Conservation (phyloP, 331 rosid genomes). For the Cydonia oblonga region DNA sequence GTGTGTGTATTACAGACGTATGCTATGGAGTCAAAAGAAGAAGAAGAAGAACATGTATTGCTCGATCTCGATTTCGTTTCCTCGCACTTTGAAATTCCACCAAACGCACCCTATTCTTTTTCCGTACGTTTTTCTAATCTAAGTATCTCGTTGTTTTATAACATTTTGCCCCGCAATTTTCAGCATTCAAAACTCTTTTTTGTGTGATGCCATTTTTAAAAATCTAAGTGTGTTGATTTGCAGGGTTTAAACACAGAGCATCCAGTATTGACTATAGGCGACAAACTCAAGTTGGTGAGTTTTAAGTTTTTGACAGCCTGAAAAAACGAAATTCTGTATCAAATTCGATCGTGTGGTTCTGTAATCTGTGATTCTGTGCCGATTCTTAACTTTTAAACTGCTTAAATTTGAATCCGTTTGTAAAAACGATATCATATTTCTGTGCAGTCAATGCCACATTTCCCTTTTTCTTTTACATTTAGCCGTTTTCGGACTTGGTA, state of each 20-base stretch:
- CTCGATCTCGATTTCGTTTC: conserved; percentile 53
- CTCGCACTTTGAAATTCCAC: conserved; percentile 41
- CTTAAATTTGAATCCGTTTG: not conserved
- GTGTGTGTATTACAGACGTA: too few species aligned
- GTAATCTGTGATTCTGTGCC: not conserved
- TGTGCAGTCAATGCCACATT: not conserved
- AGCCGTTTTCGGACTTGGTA: not conserved
- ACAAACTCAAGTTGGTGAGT: conserved; percentile 4
- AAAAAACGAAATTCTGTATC: not conserved
- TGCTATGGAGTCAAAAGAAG: too few species aligned
- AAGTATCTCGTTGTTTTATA: not conserved
- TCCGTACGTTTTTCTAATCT: conserved; percentile 27
- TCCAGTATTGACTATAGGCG: conserved; percentile 52
- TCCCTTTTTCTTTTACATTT: not conserved
- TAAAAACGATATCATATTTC: not conserved
- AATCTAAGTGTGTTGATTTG: conserved; percentile 1
- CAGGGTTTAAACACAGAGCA: conserved; percentile 68
- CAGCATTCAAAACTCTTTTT: not conserved
- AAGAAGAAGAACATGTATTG: conserved; percentile 34
- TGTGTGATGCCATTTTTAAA: not conserved
- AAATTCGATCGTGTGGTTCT: not conserved
- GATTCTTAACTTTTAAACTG: not conserved
- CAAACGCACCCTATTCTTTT: conserved; percentile 60
- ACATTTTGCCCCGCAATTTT: not conserved
- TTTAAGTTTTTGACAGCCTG: not conserved